Conservation (phyloP, 371 early-diverging fungal species). For the Rhizopus microsporus region DNA sequence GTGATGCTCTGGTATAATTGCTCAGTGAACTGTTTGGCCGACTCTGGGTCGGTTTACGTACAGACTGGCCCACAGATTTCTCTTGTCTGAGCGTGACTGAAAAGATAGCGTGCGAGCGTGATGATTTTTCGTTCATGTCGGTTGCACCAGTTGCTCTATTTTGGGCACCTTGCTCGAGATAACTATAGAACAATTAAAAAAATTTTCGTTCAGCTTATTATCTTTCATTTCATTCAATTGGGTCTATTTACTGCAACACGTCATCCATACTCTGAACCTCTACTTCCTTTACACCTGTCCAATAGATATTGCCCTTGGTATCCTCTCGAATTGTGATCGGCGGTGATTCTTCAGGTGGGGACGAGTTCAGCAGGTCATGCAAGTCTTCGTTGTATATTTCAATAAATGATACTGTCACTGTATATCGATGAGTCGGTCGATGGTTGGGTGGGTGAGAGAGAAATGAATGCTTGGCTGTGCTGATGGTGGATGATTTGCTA, state of each 20-base stretch:
- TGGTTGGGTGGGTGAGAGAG: constrained; percentile 7
- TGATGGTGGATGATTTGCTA: constrained; percentile 11
- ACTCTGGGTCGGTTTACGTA: constrained; percentile 15
- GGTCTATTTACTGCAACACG: constrained; percentile 60
- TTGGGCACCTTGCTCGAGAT: constrained; percentile 76
- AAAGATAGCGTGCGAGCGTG: constrained; percentile 98
- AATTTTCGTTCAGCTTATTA: background rate
- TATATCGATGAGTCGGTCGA: constrained; percentile 28
- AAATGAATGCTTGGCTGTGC: constrained; percentile 1
- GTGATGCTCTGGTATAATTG: constrained; percentile 11
- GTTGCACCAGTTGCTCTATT: constrained; percentile 95
- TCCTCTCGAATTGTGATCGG: constrained; percentile 92
- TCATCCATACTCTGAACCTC: constrained; percentile 74
- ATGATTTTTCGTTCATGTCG: constrained; percentile 96
- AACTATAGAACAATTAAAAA: constrained; percentile 25
- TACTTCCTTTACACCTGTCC: constrained; percentile 88
- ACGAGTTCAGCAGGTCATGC: constrained; percentile 75
- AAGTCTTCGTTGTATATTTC: constrained; percentile 99
- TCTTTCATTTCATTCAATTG: background rate
- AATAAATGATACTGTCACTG: constrained; percentile 70
- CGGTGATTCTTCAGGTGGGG: constrained; percentile 55
- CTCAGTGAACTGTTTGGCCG: constrained; percentile 27
- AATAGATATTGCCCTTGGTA: constrained; percentile 85
- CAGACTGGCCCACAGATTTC: constrained; percentile 37
- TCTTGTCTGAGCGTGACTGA: constrained; percentile 81